Conservation (phyloP, 169 alveolate genomes). For the Plasmodium relictum region DNA sequence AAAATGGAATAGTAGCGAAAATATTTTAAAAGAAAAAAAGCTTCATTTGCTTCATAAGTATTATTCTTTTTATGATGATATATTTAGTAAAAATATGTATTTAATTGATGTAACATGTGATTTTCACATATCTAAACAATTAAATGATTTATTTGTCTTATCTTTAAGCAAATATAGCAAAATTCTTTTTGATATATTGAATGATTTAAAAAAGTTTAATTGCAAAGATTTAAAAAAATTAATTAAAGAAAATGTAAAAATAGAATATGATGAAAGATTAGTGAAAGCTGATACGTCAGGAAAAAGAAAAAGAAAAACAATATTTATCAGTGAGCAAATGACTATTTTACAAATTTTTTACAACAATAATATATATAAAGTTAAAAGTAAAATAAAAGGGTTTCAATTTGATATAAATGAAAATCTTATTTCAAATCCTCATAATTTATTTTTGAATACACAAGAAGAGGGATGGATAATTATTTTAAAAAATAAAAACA, state of each 20-base stretch:
- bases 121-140: slow-evolving; percentile 45
- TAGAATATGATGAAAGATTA: slow-evolving; percentile 55
- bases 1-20: slow-evolving; percentile 22
- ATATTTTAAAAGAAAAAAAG: slow-evolving; percentile 13
- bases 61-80: slow-evolving; percentile 65
- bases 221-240: slow-evolving; percentile 26
- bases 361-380: slow-evolving; percentile 31
- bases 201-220: slow-evolving; percentile 12
- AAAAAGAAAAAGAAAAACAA: slow-evolving; percentile 62
- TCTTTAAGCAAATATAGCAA: slow-evolving; percentile 43
- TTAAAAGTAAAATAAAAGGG: slow-evolving; percentile 69
- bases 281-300: slow-evolving; percentile 62
- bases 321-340: slow-evolving; percentile 37
- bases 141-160: slow-evolving; percentile 42
- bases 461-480: slow-evolving; percentile 59
- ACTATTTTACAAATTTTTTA: slow-evolving; percentile 44
- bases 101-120: slow-evolving; percentile 19
- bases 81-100: slow-evolving; percentile 15
- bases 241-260: slow-evolving; percentile 56
- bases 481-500: slow-evolving; percentile 47
- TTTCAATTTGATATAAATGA: slow-evolving; percentile 56
- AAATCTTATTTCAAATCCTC: slow-evolving; percentile 38
- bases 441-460: slow-evolving; percentile 19
- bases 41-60: slow-evolving; percentile 28
- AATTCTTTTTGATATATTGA: slow-evolving; percentile 35